Evolutionary conservation across 2,329 filamentous ascomycete species (phyloP), one percentile per base, ranked within the genome.

Genomic region (Hypoxylon rubiginosum): DNA sequence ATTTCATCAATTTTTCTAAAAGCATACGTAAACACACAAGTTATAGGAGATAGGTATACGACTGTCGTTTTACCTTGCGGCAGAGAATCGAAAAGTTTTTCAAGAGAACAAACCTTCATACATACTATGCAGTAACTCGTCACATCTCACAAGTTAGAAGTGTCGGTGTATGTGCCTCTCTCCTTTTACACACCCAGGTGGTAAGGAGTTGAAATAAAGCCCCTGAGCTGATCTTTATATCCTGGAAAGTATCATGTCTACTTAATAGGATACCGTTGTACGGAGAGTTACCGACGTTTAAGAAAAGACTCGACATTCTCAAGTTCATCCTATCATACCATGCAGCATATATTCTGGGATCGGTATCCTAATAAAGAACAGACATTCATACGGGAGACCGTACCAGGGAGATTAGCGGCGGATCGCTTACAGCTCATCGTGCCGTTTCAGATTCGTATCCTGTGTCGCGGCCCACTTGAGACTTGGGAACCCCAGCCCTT

Each of bases 401-500:
- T 53, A 51, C 13, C 19, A 26, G 24, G 58, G 34, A 65, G 68
- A 70, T 68, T 65, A 55, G 65, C 62, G 62, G 62, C 60, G 68
- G 63, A 71, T 71, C 66, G 56, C 52, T 62, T 46, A 67, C 66
- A 69, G 41, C 61, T 48, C 61, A 62, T 61, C 61, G 66, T 58
- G 66, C 43, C 55, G 68, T 71, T 71, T 71, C 68, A 71, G 66
- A 69, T 69, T 21, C 41, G 54, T 55, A 62, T 64, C 57, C 58
- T 67, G 61, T 71, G 32, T 56, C 61, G 67, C 53, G 53, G 41
- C 43, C 54, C 34, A 63, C 62, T 55, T 56, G 53, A 66, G 60
- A 63, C 58, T 36, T 49, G 58, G 43, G 34, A 66, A 61, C 62
- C 62, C 58, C 54, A 62, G 30, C 49, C 57, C 34, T 43, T 41